phyloP scores from a whole-genome alignment of 1,284 basidiomycete genomes.

The Tilletia indica region DNA sequence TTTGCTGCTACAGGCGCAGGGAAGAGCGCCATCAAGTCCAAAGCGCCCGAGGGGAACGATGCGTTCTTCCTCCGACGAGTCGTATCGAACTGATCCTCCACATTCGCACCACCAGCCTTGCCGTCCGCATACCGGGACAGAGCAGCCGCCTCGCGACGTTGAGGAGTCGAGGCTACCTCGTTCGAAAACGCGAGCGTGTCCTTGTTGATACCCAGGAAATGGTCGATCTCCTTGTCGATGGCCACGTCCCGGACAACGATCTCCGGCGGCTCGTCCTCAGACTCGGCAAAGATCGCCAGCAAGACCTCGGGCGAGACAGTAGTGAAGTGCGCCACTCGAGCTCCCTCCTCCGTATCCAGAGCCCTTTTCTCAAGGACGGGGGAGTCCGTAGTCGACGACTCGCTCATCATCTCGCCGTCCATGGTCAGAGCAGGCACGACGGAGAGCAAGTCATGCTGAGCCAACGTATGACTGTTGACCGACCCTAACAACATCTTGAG shows the following conservation, averaged over 20 bases:
- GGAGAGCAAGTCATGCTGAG: conserved; percentile 10
- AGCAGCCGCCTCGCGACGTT: no score
- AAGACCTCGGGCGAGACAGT: conserved; percentile 11
- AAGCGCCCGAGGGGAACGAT: not conserved
- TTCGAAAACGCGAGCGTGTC: not conserved
- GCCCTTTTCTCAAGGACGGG: conserved; percentile 20
- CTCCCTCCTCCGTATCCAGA: not conserved
- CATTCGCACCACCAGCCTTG: not conserved
- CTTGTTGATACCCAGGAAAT: conserved; percentile 7
- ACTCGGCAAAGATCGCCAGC: conserved; percentile 11
- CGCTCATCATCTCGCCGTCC: not conserved
- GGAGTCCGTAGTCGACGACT: not conserved
- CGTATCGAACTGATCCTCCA: not conserved
- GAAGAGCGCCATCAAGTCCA: conserved; percentile 3
- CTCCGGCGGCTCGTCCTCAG: not conserved
- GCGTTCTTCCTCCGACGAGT: not conserved
- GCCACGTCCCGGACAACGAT: not conserved
- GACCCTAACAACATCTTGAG: conserved; percentile 13
- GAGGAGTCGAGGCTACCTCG: no score
- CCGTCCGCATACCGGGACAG: conserved; percentile 2
- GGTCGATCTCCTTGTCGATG: conserved; percentile 16
- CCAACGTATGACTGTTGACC: not conserved
- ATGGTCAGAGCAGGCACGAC: not conserved
- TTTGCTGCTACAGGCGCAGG: not conserved
- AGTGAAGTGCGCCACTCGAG: not conserved